phyloP scores from a whole-genome alignment of 768 basidiomycete species.

The Auricularia heimuer region DNA sequence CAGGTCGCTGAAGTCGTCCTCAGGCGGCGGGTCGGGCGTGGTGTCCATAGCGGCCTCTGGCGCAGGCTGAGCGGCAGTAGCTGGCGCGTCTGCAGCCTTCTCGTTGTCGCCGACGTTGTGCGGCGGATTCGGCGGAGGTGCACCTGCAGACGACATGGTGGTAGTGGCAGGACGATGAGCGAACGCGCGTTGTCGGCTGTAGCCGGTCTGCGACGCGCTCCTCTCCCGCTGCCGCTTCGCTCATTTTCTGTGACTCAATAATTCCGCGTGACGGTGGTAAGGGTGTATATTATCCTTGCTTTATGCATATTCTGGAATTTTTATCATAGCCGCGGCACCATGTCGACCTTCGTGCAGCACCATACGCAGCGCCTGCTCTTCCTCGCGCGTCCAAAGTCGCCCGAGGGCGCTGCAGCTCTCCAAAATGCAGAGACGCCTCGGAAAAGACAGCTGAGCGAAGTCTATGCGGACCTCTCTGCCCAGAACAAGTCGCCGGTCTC shows the following conservation, averaged over 20 bases:
- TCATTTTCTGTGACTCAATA: too few species aligned
- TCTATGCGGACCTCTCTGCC: background rate
- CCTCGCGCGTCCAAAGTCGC: background rate
- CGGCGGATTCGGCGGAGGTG: background rate
- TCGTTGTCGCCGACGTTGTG: background rate
- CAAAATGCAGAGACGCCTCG: background rate
- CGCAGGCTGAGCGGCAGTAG: background rate
- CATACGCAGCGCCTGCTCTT: background rate
- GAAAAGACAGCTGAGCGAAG: background rate
- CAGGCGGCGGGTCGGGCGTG: constrained; percentile 47
- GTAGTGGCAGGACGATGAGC: background rate
- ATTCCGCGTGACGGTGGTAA: background rate
- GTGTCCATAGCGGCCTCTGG: constrained; percentile 51
- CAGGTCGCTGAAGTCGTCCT: constrained; percentile 85
- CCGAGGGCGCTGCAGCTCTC: background rate
- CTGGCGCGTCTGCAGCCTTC: background rate
- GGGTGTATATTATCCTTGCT: background rate
- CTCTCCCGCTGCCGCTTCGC: too few species aligned
- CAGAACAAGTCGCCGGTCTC: background rate
- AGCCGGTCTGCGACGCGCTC: background rate
- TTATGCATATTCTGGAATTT: background rate
- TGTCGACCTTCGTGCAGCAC: constrained; percentile 2
- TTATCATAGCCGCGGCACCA: background rate
- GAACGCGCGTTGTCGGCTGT: background rate
- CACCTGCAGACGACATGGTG: background rate